Evolutionary conservation across 192 early-diverging fungal species (phyloP), one percentile per base, ranked within the genome.

Genomic region (Gonapodya sp.): DNA sequence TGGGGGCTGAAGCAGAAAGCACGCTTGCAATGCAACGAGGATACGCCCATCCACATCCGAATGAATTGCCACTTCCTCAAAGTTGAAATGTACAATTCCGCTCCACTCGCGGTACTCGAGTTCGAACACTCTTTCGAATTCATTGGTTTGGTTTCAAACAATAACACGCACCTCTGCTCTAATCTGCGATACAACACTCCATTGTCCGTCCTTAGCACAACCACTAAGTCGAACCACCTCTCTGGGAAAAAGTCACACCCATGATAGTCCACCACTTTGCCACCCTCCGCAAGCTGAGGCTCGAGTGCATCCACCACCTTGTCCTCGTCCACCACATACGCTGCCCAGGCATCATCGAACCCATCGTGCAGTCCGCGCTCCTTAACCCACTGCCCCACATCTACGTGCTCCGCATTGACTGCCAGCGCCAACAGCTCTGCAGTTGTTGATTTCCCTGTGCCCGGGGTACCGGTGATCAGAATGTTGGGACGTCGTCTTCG

Each of bases 191-290:
- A 98, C 74, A 99, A 87, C 24, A 91, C 85, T 78, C 82, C 84
- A 74, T 94, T 99, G 79, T 93, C 91, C 0, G 95, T 89, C 34
- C 94, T 87, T 73, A 99, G 88, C 0, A 97, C 96, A 78, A 99
- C 89, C 1, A 99, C 94, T 34, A 99, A 89, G 82, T 99, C 97
- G 84, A 99, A 98, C 95, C 95, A 98, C 73, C 96, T 88, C 88
- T 99, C 96, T 0, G 97, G 97, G 83, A 99, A 99, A 79, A 99
- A 92, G 36, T 93, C 97, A 82, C 95, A 96, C 2, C 95, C 93
- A 84, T 99, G 97, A 81, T 94, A 96, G 82, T 99, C 97, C 0
- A 99, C 92, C 74, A 97, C 89, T 80, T 92, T 91, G 36, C 95
- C 95, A 36, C 97, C 97, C 72, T 85, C 83, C 1, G 84, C 86